Evolutionary conservation across 2,329 filamentous ascomycete genomes (phyloP).

Genomic region (Alternaria triticimaculans): DNA sequence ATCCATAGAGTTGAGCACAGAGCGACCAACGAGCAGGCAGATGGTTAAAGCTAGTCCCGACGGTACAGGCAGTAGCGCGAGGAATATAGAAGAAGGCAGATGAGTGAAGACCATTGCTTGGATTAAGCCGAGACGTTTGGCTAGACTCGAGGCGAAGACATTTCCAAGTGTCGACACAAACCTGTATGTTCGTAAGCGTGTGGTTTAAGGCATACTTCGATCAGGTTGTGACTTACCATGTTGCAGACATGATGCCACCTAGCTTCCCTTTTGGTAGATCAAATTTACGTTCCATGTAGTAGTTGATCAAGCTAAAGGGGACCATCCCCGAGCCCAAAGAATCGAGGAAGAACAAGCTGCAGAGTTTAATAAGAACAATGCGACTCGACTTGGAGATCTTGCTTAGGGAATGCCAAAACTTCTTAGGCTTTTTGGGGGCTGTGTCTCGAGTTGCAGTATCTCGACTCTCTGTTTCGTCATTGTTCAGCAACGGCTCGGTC

Average conservation of each 20-base stretch:
- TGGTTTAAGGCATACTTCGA: neutral
- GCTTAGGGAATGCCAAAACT: constrained; percentile 51
- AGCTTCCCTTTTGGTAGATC: constrained; percentile 59
- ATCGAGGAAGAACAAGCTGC: constrained; percentile 72
- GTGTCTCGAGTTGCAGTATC: constrained; percentile 19
- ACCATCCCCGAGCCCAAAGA: constrained; percentile 74
- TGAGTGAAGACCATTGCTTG: constrained; percentile 52
- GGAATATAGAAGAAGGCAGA: constrained; percentile 45
- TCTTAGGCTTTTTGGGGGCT: constrained; percentile 13
- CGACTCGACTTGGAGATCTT: constrained; percentile 65
- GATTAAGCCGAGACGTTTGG: constrained; percentile 66
- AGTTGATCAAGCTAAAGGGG: constrained; percentile 56
- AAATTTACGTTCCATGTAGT: constrained; percentile 66
- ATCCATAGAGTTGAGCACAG: constrained; percentile 47
- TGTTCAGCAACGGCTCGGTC: constrained; percentile 35
- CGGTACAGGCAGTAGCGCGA: constrained; percentile 40
- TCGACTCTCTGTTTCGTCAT: neutral
- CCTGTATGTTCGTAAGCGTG: constrained; percentile 18
- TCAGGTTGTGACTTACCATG: constrained; percentile 32
- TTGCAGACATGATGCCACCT: constrained; percentile 61
- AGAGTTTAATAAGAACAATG: constrained; percentile 65
- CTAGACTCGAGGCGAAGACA: constrained; percentile 54
- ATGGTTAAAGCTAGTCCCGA: constrained; percentile 34
- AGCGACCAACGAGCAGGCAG: constrained; percentile 40
- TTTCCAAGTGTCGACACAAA: constrained; percentile 42